Evolutionary conservation across 2,329 filamentous ascomycete species (phyloP), one percentile per base, ranked within the genome.

Genomic region (Phialemonium atrogriseum): DNA sequence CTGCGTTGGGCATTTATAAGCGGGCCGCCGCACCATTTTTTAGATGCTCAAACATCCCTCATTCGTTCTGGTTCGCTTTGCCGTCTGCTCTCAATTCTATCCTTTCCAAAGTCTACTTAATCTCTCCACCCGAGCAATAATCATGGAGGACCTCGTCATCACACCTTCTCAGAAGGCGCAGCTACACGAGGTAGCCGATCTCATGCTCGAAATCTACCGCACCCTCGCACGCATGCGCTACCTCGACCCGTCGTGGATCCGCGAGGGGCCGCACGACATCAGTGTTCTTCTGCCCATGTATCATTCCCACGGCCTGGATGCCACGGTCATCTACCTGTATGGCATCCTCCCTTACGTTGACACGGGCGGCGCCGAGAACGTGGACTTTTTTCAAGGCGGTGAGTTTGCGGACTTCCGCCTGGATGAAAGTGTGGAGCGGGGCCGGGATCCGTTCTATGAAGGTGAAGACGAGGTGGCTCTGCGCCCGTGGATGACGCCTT

Each of bases 401-500:
- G 12, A 20, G 7, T 50, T 40, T 15, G 37, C 37, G 28, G 44
- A 47, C 40, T 50, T 32, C 27, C 45, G 35, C 24, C 7, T 35
- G 9, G 18, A 33, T 20, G 17, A 27, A 1, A 33, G 46, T 13
- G 37, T 49, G 13, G 16, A 27, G 9, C 15, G 30, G 12, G 37
- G 32, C 22, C 37, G 41, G 7, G 38, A 45, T 23, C 42, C 45
- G 4, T 36, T 47, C 10, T 16, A 38, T 22, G 34, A 32, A 7
- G 28, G 30, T 12, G 38, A 45, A n/a, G 28, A 43, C 10, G 40
- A 45, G 5, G 39, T 42, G 30, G 44, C 54, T 36, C 44, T 41
- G 5, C 45, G n/a, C n/a, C n/a, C 50, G 4, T 54, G 49, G 45
- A 43, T 50, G 37, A 54, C 50, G 30, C 39, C 48, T 5, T 33